phyloP scores from a whole-genome alignment of 805 yeast species.

The Cyberlindnera americana region DNA sequence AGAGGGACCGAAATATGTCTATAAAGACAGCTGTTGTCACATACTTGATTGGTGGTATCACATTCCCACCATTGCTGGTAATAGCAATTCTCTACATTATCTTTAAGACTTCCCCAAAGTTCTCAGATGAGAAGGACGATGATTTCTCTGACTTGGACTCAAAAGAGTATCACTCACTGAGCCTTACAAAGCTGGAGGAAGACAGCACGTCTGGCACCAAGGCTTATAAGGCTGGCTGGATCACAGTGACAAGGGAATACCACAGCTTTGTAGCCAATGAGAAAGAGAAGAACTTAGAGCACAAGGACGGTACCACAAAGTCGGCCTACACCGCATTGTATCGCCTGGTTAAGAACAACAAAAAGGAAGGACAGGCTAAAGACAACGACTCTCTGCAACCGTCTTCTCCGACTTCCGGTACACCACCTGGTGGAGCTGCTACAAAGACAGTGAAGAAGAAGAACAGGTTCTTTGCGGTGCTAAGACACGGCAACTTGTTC shows the following conservation, averaged over 20 bases:
- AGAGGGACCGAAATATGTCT: too few relatives aligned
- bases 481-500: slow-evolving; percentile 85
- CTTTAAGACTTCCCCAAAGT: slow-evolving; percentile 32
- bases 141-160: slow-evolving; percentile 21
- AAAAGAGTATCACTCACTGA: slow-evolving; percentile 37
- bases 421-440: too few relatives aligned
- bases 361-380: slow-evolving; percentile 5
- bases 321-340: slow-evolving; percentile 61
- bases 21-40: slow-evolving; percentile 31
- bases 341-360: slow-evolving; percentile 43
- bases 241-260: slow-evolving; percentile 79
- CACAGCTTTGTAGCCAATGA: slow-evolving; percentile 40
- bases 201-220: slow-evolving; percentile 56
- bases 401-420: slow-evolving; percentile 5
- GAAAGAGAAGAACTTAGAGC: slow-evolving; percentile 35
- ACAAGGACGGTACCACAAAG: slow-evolving; percentile 30
- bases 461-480: slow-evolving; percentile 63
- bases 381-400: slow-evolving; percentile 5
- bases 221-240: slow-evolving; percentile 69
- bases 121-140: slow-evolving; percentile 24
- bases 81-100: slow-evolving; percentile 37
- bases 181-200: slow-evolving; percentile 66
- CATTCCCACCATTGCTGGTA: slow-evolving; percentile 63
- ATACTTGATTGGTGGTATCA: slow-evolving; percentile 76
- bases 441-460: slow-evolving; percentile 39